Evolutionary conservation across 2,329 filamentous ascomycete species (phyloP).

Genomic region (Ramularia collo-cygni): DNA sequence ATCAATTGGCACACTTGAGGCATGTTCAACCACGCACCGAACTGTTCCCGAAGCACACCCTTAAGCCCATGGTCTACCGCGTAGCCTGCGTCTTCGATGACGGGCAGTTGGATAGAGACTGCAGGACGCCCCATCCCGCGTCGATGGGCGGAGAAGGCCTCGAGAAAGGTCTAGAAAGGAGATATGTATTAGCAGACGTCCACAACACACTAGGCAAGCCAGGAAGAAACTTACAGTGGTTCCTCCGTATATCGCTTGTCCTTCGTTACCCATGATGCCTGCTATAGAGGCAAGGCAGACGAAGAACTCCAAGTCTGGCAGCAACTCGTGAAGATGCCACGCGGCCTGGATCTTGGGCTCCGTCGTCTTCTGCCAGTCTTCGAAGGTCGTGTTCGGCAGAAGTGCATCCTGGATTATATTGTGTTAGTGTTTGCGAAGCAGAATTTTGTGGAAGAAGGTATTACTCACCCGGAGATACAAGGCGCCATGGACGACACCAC

Average conservation of each 20-base stretch:
- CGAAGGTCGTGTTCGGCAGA: slow-evolving; percentile 7
- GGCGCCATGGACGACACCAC: slow-evolving; percentile 1
- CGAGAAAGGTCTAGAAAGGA: too few species aligned
- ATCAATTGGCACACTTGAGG: not conserved
- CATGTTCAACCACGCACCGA: not conserved
- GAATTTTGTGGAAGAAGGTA: not conserved
- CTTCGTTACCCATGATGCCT: slow-evolving; percentile 51
- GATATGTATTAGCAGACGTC: too few species aligned
- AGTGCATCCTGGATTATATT: slow-evolving; percentile 5
- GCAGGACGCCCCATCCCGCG: slow-evolving; percentile 18
- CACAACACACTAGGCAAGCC: too few species aligned
- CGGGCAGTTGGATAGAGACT: slow-evolving; percentile 25
- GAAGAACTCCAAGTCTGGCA: slow-evolving; percentile 38
- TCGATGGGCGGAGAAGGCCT: slow-evolving; percentile 25
- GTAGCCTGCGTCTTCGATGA: slow-evolving; percentile 27
- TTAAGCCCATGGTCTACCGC: slow-evolving; percentile 8
- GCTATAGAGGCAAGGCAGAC: slow-evolving; percentile 49
- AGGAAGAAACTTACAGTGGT: too few species aligned
- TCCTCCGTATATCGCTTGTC: slow-evolving; percentile 53
- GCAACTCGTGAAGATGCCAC: slow-evolving; percentile 40
- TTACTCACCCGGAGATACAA: not conserved
- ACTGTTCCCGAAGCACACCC: not conserved
- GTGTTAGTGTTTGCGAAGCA: not conserved
- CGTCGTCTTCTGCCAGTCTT: slow-evolving; percentile 3
- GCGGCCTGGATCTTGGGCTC: slow-evolving; percentile 14